A percentile compares a stretch with the other conserved stretches of the same genome.
Conservation (phyloP, 768 basidiomycete genomes). For the Lentinula raphanica region DNA sequence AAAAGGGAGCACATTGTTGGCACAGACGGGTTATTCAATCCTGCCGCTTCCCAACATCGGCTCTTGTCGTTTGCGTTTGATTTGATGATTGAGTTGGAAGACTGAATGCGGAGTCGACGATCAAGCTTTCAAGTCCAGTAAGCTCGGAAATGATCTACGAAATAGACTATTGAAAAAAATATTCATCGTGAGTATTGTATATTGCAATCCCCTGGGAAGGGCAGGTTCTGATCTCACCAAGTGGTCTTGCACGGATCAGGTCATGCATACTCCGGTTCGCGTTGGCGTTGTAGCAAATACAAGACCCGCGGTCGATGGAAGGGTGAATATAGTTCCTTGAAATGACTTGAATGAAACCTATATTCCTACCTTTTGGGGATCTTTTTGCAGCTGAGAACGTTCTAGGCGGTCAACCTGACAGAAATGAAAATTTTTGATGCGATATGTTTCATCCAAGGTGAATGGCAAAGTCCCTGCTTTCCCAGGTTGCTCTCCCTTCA, state of each 20-base stretch:
- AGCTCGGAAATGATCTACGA: neutral
- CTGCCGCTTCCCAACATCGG: neutral
- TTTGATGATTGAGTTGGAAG: neutral
- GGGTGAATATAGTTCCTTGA: neutral
- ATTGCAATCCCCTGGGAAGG: neutral
- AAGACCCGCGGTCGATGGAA: constrained; percentile 1
- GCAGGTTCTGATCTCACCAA: neutral
- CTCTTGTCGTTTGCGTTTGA: neutral
- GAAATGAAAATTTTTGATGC: neutral
- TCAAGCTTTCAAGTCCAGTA: neutral
- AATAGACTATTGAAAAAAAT: neutral
- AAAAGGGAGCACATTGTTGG: neutral
- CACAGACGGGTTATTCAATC: neutral
- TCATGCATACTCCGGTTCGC: neutral
- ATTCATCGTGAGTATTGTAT: neutral
- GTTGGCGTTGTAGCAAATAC: neutral
- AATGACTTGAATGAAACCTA: neutral
- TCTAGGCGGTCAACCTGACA: neutral
- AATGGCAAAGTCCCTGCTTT: neutral
- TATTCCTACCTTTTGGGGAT: neutral
- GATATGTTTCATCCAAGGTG: neutral
- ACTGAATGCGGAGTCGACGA: neutral
- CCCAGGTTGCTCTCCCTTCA: neutral
- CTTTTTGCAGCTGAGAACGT: neutral
- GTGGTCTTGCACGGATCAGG: neutral